Evolutionary conservation across 257 asterid species (phyloP).

Genomic region (Fraxinus excelsior): DNA sequence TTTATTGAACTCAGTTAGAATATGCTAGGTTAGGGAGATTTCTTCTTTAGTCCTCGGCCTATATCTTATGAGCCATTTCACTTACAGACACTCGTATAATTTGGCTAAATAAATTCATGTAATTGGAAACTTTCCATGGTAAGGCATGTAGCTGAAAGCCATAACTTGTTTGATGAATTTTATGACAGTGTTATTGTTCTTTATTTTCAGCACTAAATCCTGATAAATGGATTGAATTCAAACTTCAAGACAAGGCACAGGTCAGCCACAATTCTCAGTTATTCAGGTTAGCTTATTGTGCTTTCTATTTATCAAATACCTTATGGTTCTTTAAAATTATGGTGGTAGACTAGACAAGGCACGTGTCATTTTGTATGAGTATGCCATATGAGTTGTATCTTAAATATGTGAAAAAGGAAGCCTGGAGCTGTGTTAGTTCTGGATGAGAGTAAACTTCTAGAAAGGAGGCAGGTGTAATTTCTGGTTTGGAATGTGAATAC

Average conservation of each 20-base stretch:
- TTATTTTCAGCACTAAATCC: conserved; percentile 76
- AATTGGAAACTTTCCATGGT: too few relatives aligned
- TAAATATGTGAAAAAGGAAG: conserved; percentile 19
- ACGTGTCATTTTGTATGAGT: background rate
- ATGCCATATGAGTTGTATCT: background rate
- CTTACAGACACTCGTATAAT: background rate
- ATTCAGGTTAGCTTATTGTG: conserved; percentile 63
- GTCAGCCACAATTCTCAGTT: conserved; percentile 90
- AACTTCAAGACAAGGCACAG: conserved; percentile 84
- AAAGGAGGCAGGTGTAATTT: conserved; percentile 11
- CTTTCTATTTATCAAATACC: background rate
- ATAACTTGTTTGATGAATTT: conserved; percentile 12
- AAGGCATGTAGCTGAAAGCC: background rate
- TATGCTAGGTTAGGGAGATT: background rate
- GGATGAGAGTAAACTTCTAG: conserved; percentile 1
- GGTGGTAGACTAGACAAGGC: background rate
- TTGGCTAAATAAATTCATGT: background rate
- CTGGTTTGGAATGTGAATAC: conserved; percentile 3
- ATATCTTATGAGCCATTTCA: background rate
- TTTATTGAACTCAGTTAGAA: background rate
- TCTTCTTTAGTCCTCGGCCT: background rate
- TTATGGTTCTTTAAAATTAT: background rate
- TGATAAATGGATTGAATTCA: conserved; percentile 83
- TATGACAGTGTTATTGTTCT: conserved; percentile 17
- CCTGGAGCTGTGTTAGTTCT: background rate